phyloP scores from a whole-genome alignment of 805 yeast genomes.

The Starmerella etchellsii region DNA sequence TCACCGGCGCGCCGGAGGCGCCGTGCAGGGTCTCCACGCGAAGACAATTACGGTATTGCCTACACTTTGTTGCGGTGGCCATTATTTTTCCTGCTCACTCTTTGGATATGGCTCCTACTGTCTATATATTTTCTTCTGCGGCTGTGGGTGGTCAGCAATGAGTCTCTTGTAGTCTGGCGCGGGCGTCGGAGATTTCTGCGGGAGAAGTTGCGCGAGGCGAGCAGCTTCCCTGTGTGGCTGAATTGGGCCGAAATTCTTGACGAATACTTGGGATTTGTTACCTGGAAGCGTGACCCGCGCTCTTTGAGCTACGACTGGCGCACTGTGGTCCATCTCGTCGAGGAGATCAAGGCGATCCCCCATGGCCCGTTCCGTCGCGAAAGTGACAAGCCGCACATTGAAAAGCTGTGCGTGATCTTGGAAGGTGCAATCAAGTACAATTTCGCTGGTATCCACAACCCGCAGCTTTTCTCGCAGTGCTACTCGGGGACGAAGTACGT shows the following conservation, averaged over 20 bases:
- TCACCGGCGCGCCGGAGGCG: constrained; percentile 5
- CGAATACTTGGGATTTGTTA: constrained; percentile 41
- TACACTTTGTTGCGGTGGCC: constrained; percentile 55
- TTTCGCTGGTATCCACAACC: constrained; percentile 68
- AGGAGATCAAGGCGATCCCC: constrained; percentile 29
- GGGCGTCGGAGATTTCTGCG: constrained; percentile 43
- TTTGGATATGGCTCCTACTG: constrained; percentile 44
- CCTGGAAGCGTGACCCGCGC: constrained; percentile 49
- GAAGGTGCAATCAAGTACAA: constrained; percentile 59
- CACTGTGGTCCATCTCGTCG: constrained; percentile 39
- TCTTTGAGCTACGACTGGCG: constrained; percentile 58
- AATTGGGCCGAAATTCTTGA: constrained; percentile 47
- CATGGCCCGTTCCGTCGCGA: constrained; percentile 21
- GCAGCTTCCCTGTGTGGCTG: constrained; percentile 50
- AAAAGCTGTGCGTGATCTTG: constrained; percentile 41
- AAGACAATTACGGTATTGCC: constrained; percentile 28
- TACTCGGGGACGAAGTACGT: constrained; percentile 61
- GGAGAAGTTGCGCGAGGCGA: constrained; percentile 36
- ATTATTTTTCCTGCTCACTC: constrained; percentile 36
- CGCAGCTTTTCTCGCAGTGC: constrained; percentile 56
- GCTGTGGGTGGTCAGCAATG: constrained; percentile 49
- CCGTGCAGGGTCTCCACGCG: constrained; percentile 4
- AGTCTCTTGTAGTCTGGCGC: constrained; percentile 45
- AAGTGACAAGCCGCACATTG: constrained; percentile 20
- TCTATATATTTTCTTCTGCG: constrained; percentile 41